These are phyloP conservation scores for Epichloe sp. DNA, from an alignment of 2,329 filamentous ascomycete species.

Conservation along the genomic window DNA sequence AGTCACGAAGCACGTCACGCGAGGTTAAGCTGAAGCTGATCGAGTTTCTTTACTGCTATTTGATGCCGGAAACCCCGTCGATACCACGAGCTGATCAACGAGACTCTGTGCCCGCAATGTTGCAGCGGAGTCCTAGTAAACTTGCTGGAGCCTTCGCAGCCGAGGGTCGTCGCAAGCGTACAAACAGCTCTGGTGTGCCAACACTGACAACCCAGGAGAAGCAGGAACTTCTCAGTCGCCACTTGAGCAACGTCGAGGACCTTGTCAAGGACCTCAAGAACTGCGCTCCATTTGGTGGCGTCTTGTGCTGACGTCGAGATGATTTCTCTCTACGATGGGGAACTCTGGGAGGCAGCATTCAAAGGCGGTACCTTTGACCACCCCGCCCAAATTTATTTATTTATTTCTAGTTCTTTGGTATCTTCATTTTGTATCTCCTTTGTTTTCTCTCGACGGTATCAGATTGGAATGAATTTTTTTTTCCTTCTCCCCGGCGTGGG, in stretches of 20 bases:
- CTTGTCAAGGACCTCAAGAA: constrained; percentile 74
- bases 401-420: neutral
- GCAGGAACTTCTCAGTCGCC: constrained; percentile 61
- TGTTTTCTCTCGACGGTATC: neutral
- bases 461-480: neutral
- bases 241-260: constrained; percentile 73
- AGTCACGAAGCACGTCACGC: constrained; percentile 68
- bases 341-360: neutral
- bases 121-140: constrained; percentile 58
- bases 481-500: constrained; percentile 2
- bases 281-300: constrained; percentile 60
- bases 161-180: constrained; percentile 19
- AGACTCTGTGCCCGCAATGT: constrained; percentile 35
- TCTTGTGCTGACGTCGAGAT: constrained; percentile 26
- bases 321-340: neutral
- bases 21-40: constrained; percentile 93
- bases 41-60: constrained; percentile 96
- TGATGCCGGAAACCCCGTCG: constrained; percentile 75
- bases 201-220: constrained; percentile 70
- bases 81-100: constrained; percentile 35
- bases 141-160: constrained; percentile 41
- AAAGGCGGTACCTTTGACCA: no score
- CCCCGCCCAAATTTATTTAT: neutral
- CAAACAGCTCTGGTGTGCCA: constrained; percentile 21
- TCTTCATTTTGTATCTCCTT: neutral